phyloP scores from a whole-genome alignment of 106 monocot genomes.

The Allium cepa region DNA sequence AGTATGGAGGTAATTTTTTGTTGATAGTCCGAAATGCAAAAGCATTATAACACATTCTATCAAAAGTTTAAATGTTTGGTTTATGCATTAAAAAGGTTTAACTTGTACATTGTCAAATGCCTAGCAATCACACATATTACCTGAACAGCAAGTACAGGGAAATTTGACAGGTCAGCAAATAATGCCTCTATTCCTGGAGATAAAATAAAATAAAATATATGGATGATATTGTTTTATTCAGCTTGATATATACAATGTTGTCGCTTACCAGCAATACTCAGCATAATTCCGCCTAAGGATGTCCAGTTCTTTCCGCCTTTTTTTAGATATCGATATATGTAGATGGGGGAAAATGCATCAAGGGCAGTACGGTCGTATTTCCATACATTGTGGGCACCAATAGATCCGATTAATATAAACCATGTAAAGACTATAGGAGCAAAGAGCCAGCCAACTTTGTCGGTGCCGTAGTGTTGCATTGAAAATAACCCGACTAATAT shows the following conservation, averaged over 20 bases:
- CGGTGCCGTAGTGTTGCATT: slow-evolving; percentile 64
- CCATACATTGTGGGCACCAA: slow-evolving; percentile 43
- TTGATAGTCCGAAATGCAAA: too few relatives aligned
- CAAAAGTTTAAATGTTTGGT: neutral
- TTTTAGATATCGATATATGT: slow-evolving; percentile 40
- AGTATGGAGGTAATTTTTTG: too few relatives aligned
- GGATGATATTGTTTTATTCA: too few relatives aligned
- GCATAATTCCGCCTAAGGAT: slow-evolving; percentile 63
- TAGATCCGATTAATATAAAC: slow-evolving; percentile 56
- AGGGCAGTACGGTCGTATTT: slow-evolving; percentile 47
- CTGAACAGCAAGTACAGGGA: slow-evolving; percentile 55
- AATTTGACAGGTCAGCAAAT: slow-evolving; percentile 63
- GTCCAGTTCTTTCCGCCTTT: slow-evolving; percentile 30
- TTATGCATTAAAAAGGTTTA: too few relatives aligned
- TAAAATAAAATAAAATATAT: neutral
- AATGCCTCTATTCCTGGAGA: slow-evolving; percentile 55
- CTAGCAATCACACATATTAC: slow-evolving; percentile 11
- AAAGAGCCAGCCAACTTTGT: slow-evolving; percentile 66
- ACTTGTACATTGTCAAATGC: neutral
- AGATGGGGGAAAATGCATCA: slow-evolving; percentile 48
- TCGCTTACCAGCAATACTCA: slow-evolving; percentile 48
- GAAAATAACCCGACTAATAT: slow-evolving; percentile 54
- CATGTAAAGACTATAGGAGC: slow-evolving; percentile 62
- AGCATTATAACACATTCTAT: too few relatives aligned
- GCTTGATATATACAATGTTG: too few relatives aligned